Evolutionary conservation across 2,329 filamentous ascomycete species (phyloP).

Genomic region (Penicillium sp.): DNA sequence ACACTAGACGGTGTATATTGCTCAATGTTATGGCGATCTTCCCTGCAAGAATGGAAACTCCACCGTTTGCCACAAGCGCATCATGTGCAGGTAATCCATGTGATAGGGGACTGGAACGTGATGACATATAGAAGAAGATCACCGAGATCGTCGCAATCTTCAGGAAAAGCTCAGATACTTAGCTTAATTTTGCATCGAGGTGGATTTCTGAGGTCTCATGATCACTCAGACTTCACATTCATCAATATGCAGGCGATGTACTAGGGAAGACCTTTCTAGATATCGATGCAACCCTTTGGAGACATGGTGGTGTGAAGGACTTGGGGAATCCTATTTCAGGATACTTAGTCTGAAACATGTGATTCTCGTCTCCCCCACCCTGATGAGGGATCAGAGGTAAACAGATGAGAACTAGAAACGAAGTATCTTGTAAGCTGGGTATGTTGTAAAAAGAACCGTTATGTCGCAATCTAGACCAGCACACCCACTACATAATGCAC

Average conservation of each 20-base stretch:
- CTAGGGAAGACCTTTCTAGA: not conserved
- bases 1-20: slow-evolving; percentile 1
- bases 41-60: not conserved
- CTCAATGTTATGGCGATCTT: slow-evolving; percentile 5
- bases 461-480: not conserved
- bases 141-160: slow-evolving; percentile 7
- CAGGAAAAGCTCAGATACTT: not conserved
- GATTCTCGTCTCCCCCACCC: slow-evolving; percentile 5
- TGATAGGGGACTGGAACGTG: slow-evolving; percentile 6
- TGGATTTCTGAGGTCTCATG: not conserved
- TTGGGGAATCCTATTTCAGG: not conserved
- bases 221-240: not conserved
- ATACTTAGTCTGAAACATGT: slow-evolving; percentile 8
- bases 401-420: not conserved
- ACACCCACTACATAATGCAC: not conserved
- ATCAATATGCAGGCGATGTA: not conserved
- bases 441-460: not conserved
- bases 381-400: not conserved
- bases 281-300: slow-evolving; percentile 6
- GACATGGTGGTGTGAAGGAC: not conserved
- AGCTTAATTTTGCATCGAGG: not conserved
- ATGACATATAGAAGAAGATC: slow-evolving; percentile 7
- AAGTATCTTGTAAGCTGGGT: not conserved
- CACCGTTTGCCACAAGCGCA: slow-evolving; percentile 4
- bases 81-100: slow-evolving; percentile 15